phyloP scores from a whole-genome alignment of 1,284 basidiomycete species.

The Lentinus polychrous region DNA sequence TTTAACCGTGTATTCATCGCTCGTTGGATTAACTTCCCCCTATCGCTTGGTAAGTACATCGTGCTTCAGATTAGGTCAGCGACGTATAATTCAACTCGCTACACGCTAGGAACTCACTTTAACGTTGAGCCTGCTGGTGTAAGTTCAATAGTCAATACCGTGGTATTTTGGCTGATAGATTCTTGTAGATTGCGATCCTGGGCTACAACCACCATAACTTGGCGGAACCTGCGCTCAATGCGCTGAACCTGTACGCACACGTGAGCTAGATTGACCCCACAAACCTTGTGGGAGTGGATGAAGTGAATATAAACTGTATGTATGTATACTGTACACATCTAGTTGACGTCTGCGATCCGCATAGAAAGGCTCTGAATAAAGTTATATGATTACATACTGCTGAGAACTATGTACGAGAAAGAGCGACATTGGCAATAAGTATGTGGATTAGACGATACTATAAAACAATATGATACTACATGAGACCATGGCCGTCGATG shows the following conservation, averaged over 20 bases:
- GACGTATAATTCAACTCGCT: not conserved
- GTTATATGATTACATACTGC: no score
- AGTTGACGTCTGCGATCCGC: no score
- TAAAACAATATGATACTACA: no score
- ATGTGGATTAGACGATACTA: no score
- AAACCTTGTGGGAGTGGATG: not conserved
- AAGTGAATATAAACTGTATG: not conserved
- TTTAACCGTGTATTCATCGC: slow-evolving; percentile 81
- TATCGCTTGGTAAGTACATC: slow-evolving; percentile 48
- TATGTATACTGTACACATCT: not conserved
- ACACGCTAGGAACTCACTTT: slow-evolving; percentile 65
- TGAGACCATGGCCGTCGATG: no score
- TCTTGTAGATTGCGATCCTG: slow-evolving; percentile 54
- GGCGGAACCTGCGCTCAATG: slow-evolving; percentile 71
- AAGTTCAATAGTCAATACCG: slow-evolving; percentile 21
- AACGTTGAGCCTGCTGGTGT: slow-evolving; percentile 79
- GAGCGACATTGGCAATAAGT: no score
- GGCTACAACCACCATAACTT: slow-evolving; percentile 73
- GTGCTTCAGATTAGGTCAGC: not conserved
- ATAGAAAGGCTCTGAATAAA: no score
- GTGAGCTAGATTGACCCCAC: slow-evolving; percentile 7
- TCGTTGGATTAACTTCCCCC: slow-evolving; percentile 70
- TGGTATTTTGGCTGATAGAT: slow-evolving; percentile 1
- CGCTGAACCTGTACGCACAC: slow-evolving; percentile 61
- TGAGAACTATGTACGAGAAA: no score